Percentiles rank a stretch among this genome's conserved stretches.
Evolutionary conservation across 1,139 yeast species (phyloP).

Genomic region (Pichia terricola): DNA sequence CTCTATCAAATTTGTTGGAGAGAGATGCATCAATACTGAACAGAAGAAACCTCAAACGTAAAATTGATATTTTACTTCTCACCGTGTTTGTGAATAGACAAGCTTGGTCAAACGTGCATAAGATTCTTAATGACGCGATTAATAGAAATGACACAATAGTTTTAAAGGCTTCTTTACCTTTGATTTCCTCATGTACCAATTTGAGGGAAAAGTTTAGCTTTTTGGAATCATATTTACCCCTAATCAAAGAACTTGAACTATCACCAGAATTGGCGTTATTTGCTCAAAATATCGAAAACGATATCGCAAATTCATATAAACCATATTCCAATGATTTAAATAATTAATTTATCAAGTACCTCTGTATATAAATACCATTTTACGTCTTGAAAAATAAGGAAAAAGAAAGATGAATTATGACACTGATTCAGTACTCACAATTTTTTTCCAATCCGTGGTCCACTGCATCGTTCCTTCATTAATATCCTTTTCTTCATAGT

Average conservation of each 20-base stretch:
- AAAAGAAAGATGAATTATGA: too few species aligned
- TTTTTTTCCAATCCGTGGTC: constrained; percentile 21
- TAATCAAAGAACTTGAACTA: constrained; percentile 12
- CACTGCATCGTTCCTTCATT: constrained; percentile 9
- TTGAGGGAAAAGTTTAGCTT: constrained; percentile 12
- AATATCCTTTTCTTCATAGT: not conserved
- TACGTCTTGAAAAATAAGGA: too few species aligned
- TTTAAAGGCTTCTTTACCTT: constrained; percentile 24
- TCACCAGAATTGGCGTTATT: constrained; percentile 7
- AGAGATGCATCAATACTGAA: not conserved
- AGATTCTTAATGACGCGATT: constrained; percentile 24
- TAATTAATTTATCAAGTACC: too few species aligned
- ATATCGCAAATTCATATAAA: too few species aligned
- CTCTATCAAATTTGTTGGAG: not conserved
- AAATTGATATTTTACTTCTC: constrained; percentile 26
- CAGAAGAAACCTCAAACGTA: constrained; percentile 5
- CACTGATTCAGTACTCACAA: constrained; percentile 1
- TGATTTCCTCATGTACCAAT: constrained; percentile 16
- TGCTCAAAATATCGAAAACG: not conserved
- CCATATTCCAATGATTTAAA: too few species aligned
- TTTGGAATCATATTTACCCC: constrained; percentile 16
- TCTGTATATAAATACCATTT: too few species aligned
- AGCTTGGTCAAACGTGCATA: constrained; percentile 29
- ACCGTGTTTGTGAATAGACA: constrained; percentile 30
- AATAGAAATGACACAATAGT: constrained; percentile 16